Base-by-base conservation (phyloP, 2,329 filamentous ascomycete genomes). In the Pyrenochaeta sp. region DNA sequence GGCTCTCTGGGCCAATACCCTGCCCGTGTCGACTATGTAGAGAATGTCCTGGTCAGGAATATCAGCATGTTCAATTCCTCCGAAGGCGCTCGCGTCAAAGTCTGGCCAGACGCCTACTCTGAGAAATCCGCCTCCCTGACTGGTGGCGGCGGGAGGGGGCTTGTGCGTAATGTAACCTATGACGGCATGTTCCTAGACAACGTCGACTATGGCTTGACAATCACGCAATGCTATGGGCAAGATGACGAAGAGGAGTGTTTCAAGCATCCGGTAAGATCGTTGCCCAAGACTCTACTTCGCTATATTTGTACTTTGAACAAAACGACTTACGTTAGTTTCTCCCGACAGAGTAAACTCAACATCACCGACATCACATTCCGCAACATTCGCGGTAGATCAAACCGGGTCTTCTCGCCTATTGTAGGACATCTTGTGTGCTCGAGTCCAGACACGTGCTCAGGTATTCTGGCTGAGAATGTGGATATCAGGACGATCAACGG, bases 1-100 rank as follows among this genome's bases (percentile, higher is more conserved):
- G 88, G 88, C 9, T 89, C 86, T 0, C 79, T 90, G 0, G 88
- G 88, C 9, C 88, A 90, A 71, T 90, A 90, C 67, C 70, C 77
- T n/a, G 81, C 79, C 9, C 81, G 85, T 59, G 82, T 82, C 25
- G 88, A 90, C 61, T 87, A 90, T 45, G 87, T 90, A 2, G 82
- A 89, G 70, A 85, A 90, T 61, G 69, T 90, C 5, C 84, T 86
- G 59, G 82, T 89, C 37, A 56, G 62, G 50, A 67, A 71, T 43
- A 62, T 68, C 57, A 54, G 48, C 37, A 63, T 71, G 71, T 62
- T 68, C 65, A 75, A 77, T 42, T 61, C 50, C 1, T 50, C 42
- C 27, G 56, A 62, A 15, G 54, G 56, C 30, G 59, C 59, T 1
- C 56, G 59, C 30, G 59, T 62, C 36, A 62, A 62, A 45, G 59